Percentiles rank a stretch among this genome's conserved stretches.
Evolutionary conservation across 164 flowering plant species (phyloP).

Genomic region (Vitis amurensis): DNA sequence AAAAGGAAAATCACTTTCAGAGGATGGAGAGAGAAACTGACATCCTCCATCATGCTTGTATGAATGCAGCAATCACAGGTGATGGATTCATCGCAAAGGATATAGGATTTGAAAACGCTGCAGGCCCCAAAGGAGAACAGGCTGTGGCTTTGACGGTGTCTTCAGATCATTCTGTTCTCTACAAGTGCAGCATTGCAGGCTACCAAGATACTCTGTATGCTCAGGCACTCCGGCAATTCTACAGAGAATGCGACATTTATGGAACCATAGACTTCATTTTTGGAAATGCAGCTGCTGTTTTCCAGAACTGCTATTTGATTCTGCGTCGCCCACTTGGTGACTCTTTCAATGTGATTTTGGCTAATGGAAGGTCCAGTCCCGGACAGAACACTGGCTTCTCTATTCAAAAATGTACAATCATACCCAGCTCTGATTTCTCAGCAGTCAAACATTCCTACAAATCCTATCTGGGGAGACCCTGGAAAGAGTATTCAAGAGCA

Average conservation of each 20-base stretch:
- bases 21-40: too few relatives aligned
- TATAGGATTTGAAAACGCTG: conserved; percentile 51
- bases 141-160: conserved; percentile 36
- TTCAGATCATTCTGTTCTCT: conserved; percentile 40
- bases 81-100: conserved; percentile 51
- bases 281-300: conserved; percentile 46
- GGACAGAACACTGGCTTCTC: conserved; percentile 51
- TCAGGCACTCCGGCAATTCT: conserved; percentile 41
- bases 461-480: conserved; percentile 53
- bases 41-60: not conserved
- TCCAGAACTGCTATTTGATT: conserved; percentile 35
- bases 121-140: conserved; percentile 42
- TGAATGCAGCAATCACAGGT: conserved; percentile 35
- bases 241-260: conserved; percentile 43
- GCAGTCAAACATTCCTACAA: conserved; percentile 18
- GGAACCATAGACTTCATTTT: conserved; percentile 54
- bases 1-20: too few relatives aligned
- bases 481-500: conserved; percentile 49
- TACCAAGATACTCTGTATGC: conserved; percentile 54
- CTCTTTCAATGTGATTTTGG: conserved; percentile 31
- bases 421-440: conserved; percentile 24
- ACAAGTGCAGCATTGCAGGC: conserved; percentile 41
- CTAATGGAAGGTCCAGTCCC: conserved; percentile 45
- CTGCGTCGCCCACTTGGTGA: conserved; percentile 26
- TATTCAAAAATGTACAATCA: conserved; percentile 33